Conservation (phyloP, 2,329 filamentous ascomycete genomes). For the Pseudocercospora fuligena region DNA sequence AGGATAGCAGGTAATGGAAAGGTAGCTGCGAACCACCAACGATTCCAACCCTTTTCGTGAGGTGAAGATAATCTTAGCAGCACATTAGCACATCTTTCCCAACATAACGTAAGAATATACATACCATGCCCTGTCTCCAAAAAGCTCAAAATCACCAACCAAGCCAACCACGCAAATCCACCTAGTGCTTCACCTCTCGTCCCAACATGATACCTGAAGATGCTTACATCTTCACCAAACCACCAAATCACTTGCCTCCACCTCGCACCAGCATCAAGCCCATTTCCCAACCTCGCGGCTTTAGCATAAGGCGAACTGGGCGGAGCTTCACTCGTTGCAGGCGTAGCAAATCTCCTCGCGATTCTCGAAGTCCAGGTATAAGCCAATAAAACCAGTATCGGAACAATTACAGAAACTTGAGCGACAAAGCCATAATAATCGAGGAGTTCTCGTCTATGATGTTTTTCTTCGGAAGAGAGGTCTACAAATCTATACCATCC, state of each 20-base stretch:
- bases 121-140: conserved; percentile 60
- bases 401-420: conserved; percentile 58
- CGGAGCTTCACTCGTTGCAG: neutral
- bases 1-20: conserved; percentile 62
- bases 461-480: conserved; percentile 55
- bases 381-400: conserved; percentile 50
- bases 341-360: neutral
- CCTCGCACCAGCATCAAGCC: neutral
- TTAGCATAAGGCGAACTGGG: conserved; percentile 51
- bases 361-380: conserved; percentile 11
- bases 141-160: conserved; percentile 57
- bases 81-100: too few relatives aligned
- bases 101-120: conserved; percentile 32
- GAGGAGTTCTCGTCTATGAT: conserved; percentile 56
- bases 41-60: conserved; percentile 66
- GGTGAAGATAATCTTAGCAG: conserved; percentile 61
- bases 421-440: conserved; percentile 61
- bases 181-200: conserved; percentile 58
- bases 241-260: conserved; percentile 43
- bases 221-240: conserved; percentile 31
- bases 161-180: conserved; percentile 55
- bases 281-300: conserved; percentile 28
- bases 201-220: conserved; percentile 47
- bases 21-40: conserved; percentile 65
- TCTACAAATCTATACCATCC: conserved; percentile 57